phyloP scores from a whole-genome alignment of 2,329 filamentous ascomycete genomes.

The Elsinoe perseae region DNA sequence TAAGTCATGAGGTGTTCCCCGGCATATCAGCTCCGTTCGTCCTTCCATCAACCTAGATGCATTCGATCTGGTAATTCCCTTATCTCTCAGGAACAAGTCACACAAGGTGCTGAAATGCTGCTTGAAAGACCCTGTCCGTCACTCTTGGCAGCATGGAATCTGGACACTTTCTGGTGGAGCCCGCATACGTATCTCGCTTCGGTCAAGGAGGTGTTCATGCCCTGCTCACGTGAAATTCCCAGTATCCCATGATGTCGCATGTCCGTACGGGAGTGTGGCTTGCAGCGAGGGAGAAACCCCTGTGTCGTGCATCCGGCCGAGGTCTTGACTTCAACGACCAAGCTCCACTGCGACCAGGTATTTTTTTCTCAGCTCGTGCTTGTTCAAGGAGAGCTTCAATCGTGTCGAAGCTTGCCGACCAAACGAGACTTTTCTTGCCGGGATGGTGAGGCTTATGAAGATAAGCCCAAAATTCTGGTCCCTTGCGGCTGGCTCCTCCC shows the following conservation, averaged over 20 bases:
- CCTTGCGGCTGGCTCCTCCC: not conserved
- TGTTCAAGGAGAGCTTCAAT: not conserved
- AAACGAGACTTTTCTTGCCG: not conserved
- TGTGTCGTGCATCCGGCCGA: not conserved
- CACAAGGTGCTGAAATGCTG: not conserved
- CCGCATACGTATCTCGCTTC: not conserved
- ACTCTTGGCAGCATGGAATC: not conserved
- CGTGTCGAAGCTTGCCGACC: not conserved
- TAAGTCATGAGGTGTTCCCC: not conserved
- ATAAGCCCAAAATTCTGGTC: not conserved
- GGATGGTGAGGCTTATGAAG: not conserved
- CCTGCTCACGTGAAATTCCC: not conserved
- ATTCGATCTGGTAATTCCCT: not conserved
- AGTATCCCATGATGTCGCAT: not conserved
- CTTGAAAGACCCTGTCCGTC: not conserved
- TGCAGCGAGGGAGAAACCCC: not conserved
- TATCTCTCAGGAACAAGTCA: not conserved
- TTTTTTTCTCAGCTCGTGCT: not conserved
- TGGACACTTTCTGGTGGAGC: not conserved
- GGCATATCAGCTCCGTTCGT: not conserved
- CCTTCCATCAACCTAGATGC: not conserved
- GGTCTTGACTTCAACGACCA: constrained; percentile 4
- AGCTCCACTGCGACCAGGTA: constrained; percentile 1
- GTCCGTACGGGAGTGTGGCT: not conserved
- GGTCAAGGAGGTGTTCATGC: not conserved